phyloP scores from a whole-genome alignment of 768 basidiomycete genomes.

The Tricholoma sp. region DNA sequence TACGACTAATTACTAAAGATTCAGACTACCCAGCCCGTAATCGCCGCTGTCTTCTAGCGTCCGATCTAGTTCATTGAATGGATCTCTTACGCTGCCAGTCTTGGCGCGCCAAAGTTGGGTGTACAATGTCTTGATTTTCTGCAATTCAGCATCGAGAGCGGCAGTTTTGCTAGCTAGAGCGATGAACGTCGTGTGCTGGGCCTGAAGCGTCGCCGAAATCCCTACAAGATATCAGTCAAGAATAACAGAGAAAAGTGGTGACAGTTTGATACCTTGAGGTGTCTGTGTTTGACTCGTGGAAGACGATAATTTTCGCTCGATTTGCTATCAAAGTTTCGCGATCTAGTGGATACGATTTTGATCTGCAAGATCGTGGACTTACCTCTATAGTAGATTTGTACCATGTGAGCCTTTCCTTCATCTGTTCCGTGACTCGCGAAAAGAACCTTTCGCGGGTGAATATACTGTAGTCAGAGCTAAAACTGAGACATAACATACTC shows the following conservation, averaged over 20 bases:
- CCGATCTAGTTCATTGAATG: conserved; percentile 54
- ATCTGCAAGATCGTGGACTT: background rate
- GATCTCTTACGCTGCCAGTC: conserved; percentile 81
- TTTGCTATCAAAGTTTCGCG: conserved; percentile 46
- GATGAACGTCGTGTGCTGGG: conserved; percentile 74
- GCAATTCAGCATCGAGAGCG: conserved; percentile 64
- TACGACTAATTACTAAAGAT: conserved; percentile 23
- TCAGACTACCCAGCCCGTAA: conserved; percentile 38
- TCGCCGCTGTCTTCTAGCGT: conserved; percentile 28
- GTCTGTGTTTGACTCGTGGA: conserved; percentile 63
- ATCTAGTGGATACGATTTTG: background rate
- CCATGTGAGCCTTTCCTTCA: conserved; percentile 69
- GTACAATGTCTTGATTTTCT: conserved; percentile 71
- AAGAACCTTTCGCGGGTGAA: conserved; percentile 51
- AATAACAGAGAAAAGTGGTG: conserved; percentile 4
- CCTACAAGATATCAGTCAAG: conserved; percentile 31
- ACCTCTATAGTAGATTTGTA: conserved; percentile 82
- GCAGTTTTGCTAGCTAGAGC: conserved; percentile 76
- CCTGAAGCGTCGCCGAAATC: conserved; percentile 72
- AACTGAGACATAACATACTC: conserved; percentile 45
- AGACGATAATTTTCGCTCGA: conserved; percentile 76
- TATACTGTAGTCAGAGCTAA: background rate
- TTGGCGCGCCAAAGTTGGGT: conserved; percentile 75
- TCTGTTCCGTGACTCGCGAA: conserved; percentile 62
- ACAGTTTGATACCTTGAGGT: conserved; percentile 56